Percentiles rank a stretch among this genome's conserved stretches.
phyloP scores from a whole-genome alignment of 75 land plant genomes.

The Picea sitchensis region DNA sequence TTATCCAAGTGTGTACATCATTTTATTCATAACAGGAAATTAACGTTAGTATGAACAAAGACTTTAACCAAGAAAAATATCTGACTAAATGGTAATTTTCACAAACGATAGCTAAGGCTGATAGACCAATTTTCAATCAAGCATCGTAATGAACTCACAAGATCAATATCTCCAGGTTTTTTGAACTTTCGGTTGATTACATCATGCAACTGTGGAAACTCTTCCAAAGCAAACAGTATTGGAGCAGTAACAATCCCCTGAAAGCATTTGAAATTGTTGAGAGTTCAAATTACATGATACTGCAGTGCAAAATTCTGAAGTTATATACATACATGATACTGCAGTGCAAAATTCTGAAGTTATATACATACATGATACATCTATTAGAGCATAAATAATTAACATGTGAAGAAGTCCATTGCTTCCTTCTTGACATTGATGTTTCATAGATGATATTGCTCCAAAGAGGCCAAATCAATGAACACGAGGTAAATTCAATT shows the following conservation, averaged over 20 bases:
- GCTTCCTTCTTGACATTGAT: no score
- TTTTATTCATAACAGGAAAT: no score
- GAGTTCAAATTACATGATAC: neutral
- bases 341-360: neutral
- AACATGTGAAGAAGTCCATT: neutral
- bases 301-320: neutral
- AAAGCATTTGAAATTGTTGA: neutral
- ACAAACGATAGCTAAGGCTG: no score
- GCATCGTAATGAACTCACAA: slow-evolving; percentile 41
- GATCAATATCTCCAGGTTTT: slow-evolving; percentile 56
- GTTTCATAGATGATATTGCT: no score
- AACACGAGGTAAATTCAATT: no score
- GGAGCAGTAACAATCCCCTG: slow-evolving; percentile 95
- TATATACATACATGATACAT: neutral
- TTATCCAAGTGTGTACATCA: no score
- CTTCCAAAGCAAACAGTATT: slow-evolving; percentile 80
- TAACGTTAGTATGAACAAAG: no score
- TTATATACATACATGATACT: neutral
- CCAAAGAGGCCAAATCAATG: no score
- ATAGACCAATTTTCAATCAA: neutral
- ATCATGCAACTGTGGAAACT: slow-evolving; percentile 67
- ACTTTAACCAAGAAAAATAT: no score
- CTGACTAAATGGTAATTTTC: no score
- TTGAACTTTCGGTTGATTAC: slow-evolving; percentile 69
- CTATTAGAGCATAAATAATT: neutral